Percentiles rank a stretch among this genome's conserved stretches.
These are phyloP conservation scores for Hypoxylon cercidicola DNA, from an alignment of 495 filamentous ascomycete genomes.

Conservation along the genomic window DNA sequence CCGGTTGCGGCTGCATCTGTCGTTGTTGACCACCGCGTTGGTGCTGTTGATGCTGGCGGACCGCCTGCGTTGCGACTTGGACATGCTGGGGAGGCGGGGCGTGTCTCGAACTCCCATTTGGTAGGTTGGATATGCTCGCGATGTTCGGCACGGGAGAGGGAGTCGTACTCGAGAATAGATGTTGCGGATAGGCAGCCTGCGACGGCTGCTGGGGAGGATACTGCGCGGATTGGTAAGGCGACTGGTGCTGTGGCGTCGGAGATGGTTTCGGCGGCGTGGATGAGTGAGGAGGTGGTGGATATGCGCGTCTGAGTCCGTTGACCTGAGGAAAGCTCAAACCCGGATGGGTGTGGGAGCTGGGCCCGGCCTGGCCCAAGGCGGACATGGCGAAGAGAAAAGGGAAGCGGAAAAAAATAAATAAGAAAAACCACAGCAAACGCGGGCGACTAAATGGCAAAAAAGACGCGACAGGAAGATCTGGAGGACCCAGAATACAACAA, in stretches of 20 bases:
- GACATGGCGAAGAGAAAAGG: slow-evolving; percentile 46
- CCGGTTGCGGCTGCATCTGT: slow-evolving; percentile 44
- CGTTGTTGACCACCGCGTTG: slow-evolving; percentile 37
- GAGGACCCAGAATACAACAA: slow-evolving; percentile 39
- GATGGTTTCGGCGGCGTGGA: slow-evolving; percentile 55
- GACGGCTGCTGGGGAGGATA: slow-evolving; percentile 51
- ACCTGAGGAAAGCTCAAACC: slow-evolving; percentile 49
- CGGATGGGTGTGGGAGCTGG: slow-evolving; percentile 49
- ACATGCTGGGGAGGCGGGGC: slow-evolving; percentile 50
- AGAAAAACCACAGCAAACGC: slow-evolving; percentile 30
- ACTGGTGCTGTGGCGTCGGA: slow-evolving; percentile 54
- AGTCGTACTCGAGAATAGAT: slow-evolving; percentile 50
- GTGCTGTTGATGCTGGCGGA: slow-evolving; percentile 44
- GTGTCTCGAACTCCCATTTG: slow-evolving; percentile 53
- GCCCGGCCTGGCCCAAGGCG: slow-evolving; percentile 48
- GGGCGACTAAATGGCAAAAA: slow-evolving; percentile 34
- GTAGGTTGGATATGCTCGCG: slow-evolving; percentile 45
- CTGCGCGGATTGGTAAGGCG: slow-evolving; percentile 55
- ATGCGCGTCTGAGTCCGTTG: slow-evolving; percentile 43
- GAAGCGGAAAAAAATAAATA: slow-evolving; percentile 21
- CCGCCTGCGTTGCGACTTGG: slow-evolving; percentile 51
- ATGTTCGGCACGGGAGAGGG: slow-evolving; percentile 51
- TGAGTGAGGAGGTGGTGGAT: slow-evolving; percentile 48
- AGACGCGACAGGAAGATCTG: slow-evolving; percentile 40
- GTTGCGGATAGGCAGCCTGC: slow-evolving; percentile 44